A percentile compares a stretch with the other conserved stretches of the same genome.
Conservation (phyloP, 495 filamentous ascomycete genomes). For the Penicillium lagena region DNA sequence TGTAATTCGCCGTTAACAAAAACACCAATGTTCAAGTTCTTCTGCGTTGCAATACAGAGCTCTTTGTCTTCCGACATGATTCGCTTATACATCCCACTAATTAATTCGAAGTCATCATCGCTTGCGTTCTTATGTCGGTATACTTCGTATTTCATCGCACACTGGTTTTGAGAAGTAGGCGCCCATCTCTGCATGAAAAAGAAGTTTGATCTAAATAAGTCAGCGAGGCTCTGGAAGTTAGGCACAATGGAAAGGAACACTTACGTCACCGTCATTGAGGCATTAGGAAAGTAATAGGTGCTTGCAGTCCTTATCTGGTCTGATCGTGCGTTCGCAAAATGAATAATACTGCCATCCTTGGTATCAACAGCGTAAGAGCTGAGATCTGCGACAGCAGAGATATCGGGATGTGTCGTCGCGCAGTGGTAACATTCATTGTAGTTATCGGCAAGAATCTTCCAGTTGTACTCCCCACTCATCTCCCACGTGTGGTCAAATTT, state of each 20-base stretch:
- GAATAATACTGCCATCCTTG: conserved; percentile 28
- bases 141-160: conserved; percentile 39
- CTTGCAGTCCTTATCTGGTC: conserved; percentile 30
- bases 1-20: conserved; percentile 42
- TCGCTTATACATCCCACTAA: conserved; percentile 35
- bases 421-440: conserved; percentile 50
- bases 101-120: conserved; percentile 36
- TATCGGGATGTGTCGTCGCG: conserved; percentile 35
- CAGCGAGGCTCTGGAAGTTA: not conserved
- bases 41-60: conserved; percentile 35
- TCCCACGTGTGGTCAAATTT: conserved; percentile 41
- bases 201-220: conserved; percentile 25
- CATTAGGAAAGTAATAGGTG: conserved; percentile 40
- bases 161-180: conserved; percentile 26
- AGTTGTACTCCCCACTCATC: conserved; percentile 41
- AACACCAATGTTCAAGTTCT: conserved; percentile 35
- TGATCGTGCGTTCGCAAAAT: conserved; percentile 24
- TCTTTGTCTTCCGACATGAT: conserved; percentile 41
- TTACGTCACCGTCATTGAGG: conserved; percentile 40
- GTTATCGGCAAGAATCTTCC: conserved; percentile 45
- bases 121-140: conserved; percentile 38
- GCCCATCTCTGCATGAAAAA: conserved; percentile 42
- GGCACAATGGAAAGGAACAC: conserved; percentile 1
- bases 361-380: conserved; percentile 30
- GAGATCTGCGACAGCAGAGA: conserved; percentile 30